Evolutionary conservation across 1,139 yeast genomes (phyloP), one percentile per base, ranked within the genome.

Genomic region (Candida pseudoviswanathii): DNA sequence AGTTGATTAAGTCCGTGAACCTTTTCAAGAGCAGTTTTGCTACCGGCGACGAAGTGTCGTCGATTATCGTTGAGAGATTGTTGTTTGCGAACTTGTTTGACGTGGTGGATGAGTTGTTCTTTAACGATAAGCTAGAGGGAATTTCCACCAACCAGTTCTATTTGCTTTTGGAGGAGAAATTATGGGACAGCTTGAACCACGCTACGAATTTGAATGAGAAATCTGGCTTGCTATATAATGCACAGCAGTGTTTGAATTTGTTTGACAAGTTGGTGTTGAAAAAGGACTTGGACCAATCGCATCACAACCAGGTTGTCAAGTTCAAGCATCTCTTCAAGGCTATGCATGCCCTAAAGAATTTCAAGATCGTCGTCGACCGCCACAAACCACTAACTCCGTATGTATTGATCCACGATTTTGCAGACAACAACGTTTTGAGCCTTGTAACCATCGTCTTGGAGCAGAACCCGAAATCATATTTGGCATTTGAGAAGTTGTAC

Each of bases 141-240:
- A 49, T 61, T 2, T 31, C 65, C 3, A 47, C 53, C 2, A 57
- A 58, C 21, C 49, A 47, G 2, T 58, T 63, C 9, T 65, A 58
- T 39, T 58, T 61, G 4, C 53, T 69, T 11, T 53, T 69, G 1
- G 40, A 59, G 22, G 65, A 72, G 38, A 73, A 78, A 57, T 80
- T 82, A 51, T 84, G 89, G 89, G 74, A 69, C 24, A 75, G 76
- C 41, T 78, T 80, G 56, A 75, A 78, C 51, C 65, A 64, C 27
- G 82, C 89, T 0, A 62, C 76, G 0, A 78, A 71, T 54, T 75
- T 85, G 22, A 77, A 81, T 50, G 78, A 73, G 7, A 66, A 67
- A 7, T 66, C 71, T 34, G 86, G 85, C 0, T 75, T 71, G 36
- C 63, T 84, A 48, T 64, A 64, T 41, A 68, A 73, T 36, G 78